phyloP scores from a whole-genome alignment of 1,139 yeast species.

The Yamadazyma trypodendri region DNA sequence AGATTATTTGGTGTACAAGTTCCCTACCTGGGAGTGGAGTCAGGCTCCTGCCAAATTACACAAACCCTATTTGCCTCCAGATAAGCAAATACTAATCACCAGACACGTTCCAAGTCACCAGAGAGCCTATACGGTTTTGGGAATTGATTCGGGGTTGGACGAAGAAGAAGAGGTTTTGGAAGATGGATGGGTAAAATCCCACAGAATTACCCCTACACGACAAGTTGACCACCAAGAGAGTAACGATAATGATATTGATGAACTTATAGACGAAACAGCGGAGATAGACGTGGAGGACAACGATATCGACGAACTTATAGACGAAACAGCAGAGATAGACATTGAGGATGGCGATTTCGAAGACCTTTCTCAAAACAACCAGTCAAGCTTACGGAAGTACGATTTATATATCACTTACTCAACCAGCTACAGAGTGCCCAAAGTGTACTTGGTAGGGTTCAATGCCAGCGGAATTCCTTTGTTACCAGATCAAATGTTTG shows the following conservation, averaged over 20 bases:
- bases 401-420: conserved; percentile 90
- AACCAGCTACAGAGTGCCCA: conserved; percentile 94
- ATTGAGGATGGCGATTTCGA: conserved; percentile 29
- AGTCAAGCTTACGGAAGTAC: conserved; percentile 60
- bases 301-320: conserved; percentile 42
- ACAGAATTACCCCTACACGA: conserved; percentile 14
- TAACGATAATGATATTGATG: conserved; percentile 33
- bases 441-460: conserved; percentile 88
- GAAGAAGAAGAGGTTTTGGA: conserved; percentile 38
- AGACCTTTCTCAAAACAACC: conserved; percentile 28
- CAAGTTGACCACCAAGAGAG: not conserved
- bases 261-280: conserved; percentile 39
- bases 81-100: conserved; percentile 84
- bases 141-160: conserved; percentile 30
- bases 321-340: conserved; percentile 33
- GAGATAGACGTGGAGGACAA: conserved; percentile 25
- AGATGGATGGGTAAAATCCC: conserved; percentile 61
- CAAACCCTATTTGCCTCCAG: conserved; percentile 75
- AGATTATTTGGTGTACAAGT: conserved; percentile 84
- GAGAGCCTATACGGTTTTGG: conserved; percentile 64
- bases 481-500: conserved; percentile 87
- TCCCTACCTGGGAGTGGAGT: conserved; percentile 98
- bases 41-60: conserved; percentile 60
- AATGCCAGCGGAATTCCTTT: conserved; percentile 81
- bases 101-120: conserved; percentile 84